These are phyloP conservation scores for Stromatinia cepivora DNA, from an alignment of 2,329 filamentous ascomycete species.

Conservation along the genomic window DNA sequence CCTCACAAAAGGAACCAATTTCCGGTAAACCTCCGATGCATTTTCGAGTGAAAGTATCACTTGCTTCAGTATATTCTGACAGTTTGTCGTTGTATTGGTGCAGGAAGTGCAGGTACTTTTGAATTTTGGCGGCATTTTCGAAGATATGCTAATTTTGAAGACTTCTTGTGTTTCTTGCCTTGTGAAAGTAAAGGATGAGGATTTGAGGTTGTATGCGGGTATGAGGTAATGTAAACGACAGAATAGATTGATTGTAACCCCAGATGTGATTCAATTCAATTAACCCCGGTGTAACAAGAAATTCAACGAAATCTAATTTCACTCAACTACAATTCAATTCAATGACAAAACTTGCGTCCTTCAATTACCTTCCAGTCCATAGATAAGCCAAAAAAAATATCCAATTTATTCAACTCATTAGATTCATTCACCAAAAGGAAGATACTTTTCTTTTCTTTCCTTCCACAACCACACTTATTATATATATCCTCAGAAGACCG, in stretches of 20 bases:
- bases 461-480: too few species aligned
- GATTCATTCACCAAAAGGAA: neutral
- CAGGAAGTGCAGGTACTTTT: conserved; percentile 4
- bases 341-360: neutral
- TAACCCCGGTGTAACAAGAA: neutral
- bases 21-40: conserved; percentile 2
- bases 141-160: neutral
- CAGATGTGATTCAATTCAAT: neutral
- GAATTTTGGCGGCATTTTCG: conserved; percentile 15
- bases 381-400: neutral
- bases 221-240: neutral
- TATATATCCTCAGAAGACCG: neutral
- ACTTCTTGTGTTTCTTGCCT: neutral
- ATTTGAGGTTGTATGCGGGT: neutral
- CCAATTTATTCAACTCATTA: neutral
- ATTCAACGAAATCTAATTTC: neutral
- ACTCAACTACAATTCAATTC: neutral
- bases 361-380: neutral
- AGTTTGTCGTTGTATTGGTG: neutral
- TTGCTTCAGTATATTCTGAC: neutral
- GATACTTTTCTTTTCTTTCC: too few species aligned
- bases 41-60: conserved; percentile 4
- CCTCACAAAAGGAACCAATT: conserved; percentile 10
- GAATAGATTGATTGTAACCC: neutral
- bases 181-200: neutral